Evolutionary conservation across 768 basidiomycete genomes (phyloP).

Genomic region (Termitomyces sp.): DNA sequence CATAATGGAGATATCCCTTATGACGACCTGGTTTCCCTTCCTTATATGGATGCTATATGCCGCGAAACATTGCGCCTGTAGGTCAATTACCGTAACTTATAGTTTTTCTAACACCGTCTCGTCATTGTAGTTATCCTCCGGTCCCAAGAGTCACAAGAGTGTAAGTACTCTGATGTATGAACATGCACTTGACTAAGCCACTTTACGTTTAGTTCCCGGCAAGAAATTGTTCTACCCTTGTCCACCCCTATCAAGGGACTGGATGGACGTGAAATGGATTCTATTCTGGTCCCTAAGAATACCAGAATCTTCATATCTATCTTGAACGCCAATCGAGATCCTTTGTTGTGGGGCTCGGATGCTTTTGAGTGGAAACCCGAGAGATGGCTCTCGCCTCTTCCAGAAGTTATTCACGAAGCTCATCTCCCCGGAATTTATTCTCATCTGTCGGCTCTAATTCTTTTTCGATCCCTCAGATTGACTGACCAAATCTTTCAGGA

Average conservation of each 20-base stretch:
- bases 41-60: constrained; percentile 19
- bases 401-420: constrained; percentile 22
- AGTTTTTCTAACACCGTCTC: not conserved
- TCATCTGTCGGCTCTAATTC: constrained; percentile 20
- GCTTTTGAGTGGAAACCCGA: constrained; percentile 35
- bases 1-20: constrained; percentile 13
- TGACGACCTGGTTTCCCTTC: constrained; percentile 15
- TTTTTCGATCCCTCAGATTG: not conserved
- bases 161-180: constrained; percentile 4
- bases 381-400: constrained; percentile 30
- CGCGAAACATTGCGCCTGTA: constrained; percentile 18
- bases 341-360: constrained; percentile 31
- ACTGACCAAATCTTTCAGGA: constrained; percentile 12
- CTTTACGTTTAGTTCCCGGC: constrained; percentile 16
- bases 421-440: constrained; percentile 32
- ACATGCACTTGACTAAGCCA: constrained; percentile 8
- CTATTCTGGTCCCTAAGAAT: constrained; percentile 23
- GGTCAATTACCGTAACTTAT: constrained; percentile 7
- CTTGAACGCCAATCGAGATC: constrained; percentile 23
- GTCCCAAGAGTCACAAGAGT: constrained; percentile 15
- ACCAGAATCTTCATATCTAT: constrained; percentile 26
- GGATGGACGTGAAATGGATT: constrained; percentile 23
- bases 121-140: constrained; percentile 10
- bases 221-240: constrained; percentile 28
- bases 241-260: constrained; percentile 21